These are phyloP conservation scores for Scedosporium boydii DNA, from an alignment of 2,329 filamentous ascomycete species.

Conservation along the genomic window DNA sequence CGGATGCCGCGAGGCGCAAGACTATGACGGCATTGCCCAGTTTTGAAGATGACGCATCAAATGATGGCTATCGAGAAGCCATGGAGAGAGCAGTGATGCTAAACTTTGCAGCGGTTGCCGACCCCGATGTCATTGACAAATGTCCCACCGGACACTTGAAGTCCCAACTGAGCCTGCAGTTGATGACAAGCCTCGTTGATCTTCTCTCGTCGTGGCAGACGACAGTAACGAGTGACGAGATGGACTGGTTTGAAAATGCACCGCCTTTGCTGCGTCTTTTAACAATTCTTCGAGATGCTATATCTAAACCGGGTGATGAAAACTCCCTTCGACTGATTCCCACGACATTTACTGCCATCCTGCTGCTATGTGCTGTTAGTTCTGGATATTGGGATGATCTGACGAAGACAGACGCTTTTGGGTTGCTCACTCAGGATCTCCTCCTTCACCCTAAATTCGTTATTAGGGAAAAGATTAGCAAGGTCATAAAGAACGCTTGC, in stretches of 20 bases:
- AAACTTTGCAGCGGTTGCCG: conserved; percentile 51
- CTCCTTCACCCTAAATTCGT: conserved; percentile 1
- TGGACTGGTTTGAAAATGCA: neutral
- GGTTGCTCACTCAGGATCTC: conserved; percentile 1
- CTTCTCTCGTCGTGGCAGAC: neutral
- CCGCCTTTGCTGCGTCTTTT: conserved; percentile 21
- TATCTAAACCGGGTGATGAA: conserved; percentile 7
- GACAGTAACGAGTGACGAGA: neutral
- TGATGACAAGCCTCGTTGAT: conserved; percentile 7
- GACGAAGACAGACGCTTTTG: conserved; percentile 2
- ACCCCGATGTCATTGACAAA: conserved; percentile 39
- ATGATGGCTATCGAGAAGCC: conserved; percentile 20
- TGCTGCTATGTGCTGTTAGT: conserved; percentile 29
- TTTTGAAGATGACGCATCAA: conserved; percentile 11
- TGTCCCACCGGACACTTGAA: neutral
- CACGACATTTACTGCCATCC: conserved; percentile 27
- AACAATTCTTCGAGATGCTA: conserved; percentile 16
- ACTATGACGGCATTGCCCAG: conserved; percentile 6
- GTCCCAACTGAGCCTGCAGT: conserved; percentile 2
- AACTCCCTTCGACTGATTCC: conserved; percentile 13
- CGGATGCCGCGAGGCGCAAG: conserved; percentile 32
- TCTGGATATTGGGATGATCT: conserved; percentile 25
- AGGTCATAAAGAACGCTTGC: conserved; percentile 3
- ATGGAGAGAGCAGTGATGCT: conserved; percentile 39
- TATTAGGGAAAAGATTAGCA: neutral